phyloP scores from a whole-genome alignment of 192 early-diverging fungal species.

The Helicostylum pulchrum region DNA sequence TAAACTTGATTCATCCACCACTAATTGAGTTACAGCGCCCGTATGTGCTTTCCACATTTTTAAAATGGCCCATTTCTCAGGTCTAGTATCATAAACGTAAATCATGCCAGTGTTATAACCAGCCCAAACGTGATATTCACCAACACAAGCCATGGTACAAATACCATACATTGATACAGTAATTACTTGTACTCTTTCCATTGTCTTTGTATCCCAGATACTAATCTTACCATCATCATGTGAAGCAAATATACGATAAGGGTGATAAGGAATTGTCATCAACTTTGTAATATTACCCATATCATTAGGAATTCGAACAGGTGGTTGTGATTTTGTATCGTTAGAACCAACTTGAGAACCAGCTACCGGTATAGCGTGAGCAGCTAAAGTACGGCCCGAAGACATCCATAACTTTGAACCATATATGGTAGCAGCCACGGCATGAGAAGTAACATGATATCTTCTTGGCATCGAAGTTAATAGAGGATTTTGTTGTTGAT shows the following conservation, averaged over 20 bases:
- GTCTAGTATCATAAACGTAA: conserved; percentile 61
- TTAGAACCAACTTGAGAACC: conserved; percentile 30
- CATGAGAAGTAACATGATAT: conserved; percentile 35
- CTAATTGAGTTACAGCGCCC: conserved; percentile 45
- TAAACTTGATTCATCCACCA: conserved; percentile 58
- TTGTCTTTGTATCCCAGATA: conserved; percentile 57
- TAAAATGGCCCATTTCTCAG: conserved; percentile 52
- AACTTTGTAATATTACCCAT: conserved; percentile 59
- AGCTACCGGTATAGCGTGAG: conserved; percentile 39
- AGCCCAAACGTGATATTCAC: conserved; percentile 66
- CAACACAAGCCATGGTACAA: conserved; percentile 58
- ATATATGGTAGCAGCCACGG: conserved; percentile 49
- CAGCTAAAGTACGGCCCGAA: conserved; percentile 54
- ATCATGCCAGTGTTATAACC: conserved; percentile 79
- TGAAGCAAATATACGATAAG: conserved; percentile 55
- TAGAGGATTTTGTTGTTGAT: conserved; percentile 7
- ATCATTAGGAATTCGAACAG: conserved; percentile 37
- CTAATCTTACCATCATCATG: conserved; percentile 81
- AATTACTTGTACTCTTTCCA: conserved; percentile 46
- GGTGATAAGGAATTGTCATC: conserved; percentile 44
- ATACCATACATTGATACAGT: conserved; percentile 65
- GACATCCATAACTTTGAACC: conserved; percentile 59
- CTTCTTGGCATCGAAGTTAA: neutral
- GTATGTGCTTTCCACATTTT: conserved; percentile 69
- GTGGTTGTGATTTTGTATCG: conserved; percentile 28